Evolutionary conservation across 2,329 filamentous ascomycete species (phyloP).

Genomic region (Talaromyces sp.): DNA sequence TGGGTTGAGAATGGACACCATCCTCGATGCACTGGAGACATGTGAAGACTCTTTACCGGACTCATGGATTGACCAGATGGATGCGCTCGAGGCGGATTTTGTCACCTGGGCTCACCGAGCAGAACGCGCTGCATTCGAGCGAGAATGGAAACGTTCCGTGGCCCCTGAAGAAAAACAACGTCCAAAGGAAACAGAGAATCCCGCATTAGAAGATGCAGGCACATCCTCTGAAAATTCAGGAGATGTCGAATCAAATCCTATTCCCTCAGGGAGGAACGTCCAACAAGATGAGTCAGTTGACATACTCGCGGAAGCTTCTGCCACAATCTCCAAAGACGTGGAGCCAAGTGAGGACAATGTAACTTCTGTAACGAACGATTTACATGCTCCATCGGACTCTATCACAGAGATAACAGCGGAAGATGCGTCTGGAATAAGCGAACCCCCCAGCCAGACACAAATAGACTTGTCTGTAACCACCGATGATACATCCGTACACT

Average conservation of each 20-base stretch:
- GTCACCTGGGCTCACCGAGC: constrained; percentile 74
- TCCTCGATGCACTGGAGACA: constrained; percentile 83
- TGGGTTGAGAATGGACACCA: constrained; percentile 69
- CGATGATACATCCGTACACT: neutral
- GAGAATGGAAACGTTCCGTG: constrained; percentile 43
- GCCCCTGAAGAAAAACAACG: neutral
- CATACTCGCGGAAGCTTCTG: neutral
- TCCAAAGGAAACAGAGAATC: constrained; percentile 7
- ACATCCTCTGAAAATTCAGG: neutral
- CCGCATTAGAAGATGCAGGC: neutral
- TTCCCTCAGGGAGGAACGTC: neutral
- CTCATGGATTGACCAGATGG: constrained; percentile 80
- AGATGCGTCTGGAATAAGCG: neutral
- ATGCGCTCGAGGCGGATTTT: constrained; percentile 70
- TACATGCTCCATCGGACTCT: neutral
- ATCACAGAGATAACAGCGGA: neutral
- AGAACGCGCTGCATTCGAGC: constrained; percentile 65
- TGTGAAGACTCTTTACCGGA: constrained; percentile 78
- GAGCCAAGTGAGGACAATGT: neutral
- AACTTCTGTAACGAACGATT: neutral
- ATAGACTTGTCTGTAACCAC: neutral
- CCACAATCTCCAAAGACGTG: neutral
- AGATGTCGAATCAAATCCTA: neutral
- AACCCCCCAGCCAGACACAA: neutral
- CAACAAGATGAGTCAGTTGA: neutral